These are phyloP conservation scores for Suillus occidentalis DNA, from an alignment of 768 basidiomycete species.

Conservation along the genomic window DNA sequence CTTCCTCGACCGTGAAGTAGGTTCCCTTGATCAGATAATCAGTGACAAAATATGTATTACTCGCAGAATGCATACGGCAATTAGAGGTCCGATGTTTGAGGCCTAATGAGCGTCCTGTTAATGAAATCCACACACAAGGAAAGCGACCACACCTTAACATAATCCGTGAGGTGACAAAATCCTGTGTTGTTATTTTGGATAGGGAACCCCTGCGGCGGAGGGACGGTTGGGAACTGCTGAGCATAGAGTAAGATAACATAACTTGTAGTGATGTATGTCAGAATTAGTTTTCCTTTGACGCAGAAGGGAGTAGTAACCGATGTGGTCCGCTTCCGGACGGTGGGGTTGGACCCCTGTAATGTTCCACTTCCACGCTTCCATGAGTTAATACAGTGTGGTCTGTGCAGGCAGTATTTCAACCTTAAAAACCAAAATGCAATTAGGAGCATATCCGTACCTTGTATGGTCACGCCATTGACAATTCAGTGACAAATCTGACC, in stretches of 20 bases:
- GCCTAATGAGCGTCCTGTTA: slow-evolving; percentile 31
- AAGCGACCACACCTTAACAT: slow-evolving; percentile 47
- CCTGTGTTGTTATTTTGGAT: slow-evolving; percentile 50
- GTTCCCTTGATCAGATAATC: slow-evolving; percentile 44
- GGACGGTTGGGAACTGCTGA: slow-evolving; percentile 61
- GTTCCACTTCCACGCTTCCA: slow-evolving; percentile 52
- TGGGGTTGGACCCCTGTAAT: slow-evolving; percentile 73
- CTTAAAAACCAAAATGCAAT: background rate
- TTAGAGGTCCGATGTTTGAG: slow-evolving; percentile 55
- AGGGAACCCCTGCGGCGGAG: slow-evolving; percentile 54
- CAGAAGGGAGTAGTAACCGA: slow-evolving; percentile 45
- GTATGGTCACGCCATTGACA: slow-evolving; percentile 59
- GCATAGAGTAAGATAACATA: slow-evolving; percentile 67
- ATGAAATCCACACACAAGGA: background rate
- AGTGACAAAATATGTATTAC: background rate
- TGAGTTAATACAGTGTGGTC: slow-evolving; percentile 42
- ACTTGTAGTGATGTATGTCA: slow-evolving; percentile 35
- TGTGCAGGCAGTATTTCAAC: slow-evolving; percentile 9
- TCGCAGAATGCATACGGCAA: slow-evolving; percentile 47
- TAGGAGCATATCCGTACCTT: slow-evolving; percentile 33
- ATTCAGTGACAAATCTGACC: slow-evolving; percentile 83
- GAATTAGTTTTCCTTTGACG: background rate
- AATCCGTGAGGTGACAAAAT: slow-evolving; percentile 55
- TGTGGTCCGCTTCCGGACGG: slow-evolving; percentile 70
- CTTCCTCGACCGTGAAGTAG: slow-evolving; percentile 75